A percentile compares a stretch with the other conserved stretches of the same genome.
Conservation (phyloP, 176 grass and related monocot genomes). For the Phoenix roebelenii region DNA sequence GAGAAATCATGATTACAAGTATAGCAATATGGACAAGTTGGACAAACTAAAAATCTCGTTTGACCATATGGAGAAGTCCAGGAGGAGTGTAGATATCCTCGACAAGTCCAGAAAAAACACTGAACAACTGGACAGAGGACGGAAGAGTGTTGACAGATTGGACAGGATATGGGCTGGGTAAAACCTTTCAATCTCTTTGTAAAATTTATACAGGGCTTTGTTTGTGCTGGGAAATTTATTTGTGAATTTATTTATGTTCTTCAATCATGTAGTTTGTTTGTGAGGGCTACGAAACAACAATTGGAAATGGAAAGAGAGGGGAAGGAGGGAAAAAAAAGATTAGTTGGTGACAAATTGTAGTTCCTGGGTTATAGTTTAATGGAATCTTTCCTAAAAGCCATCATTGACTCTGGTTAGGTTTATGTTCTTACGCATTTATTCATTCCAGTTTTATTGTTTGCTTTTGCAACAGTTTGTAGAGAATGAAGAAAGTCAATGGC, state of each 20-base stretch:
- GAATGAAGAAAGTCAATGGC: no score
- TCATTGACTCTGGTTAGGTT: no score
- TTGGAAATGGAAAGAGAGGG: no score
- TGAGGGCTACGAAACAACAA: constrained; percentile 1
- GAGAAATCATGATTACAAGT: constrained; percentile 49
- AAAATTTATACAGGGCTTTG: constrained; percentile 32
- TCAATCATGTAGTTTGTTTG: constrained; percentile 24
- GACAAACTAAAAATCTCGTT: constrained; percentile 60
- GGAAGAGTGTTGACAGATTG: constrained; percentile 76
- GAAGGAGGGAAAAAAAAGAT: no score
- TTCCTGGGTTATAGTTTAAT: no score
- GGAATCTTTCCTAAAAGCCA: no score
- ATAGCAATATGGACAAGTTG: constrained; percentile 56
- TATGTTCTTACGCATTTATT: no score
- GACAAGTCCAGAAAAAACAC: constrained; percentile 46
- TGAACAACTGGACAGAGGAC: constrained; percentile 58
- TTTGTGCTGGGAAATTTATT: constrained; percentile 28
- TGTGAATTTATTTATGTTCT: constrained; percentile 30
- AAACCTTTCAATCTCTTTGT: constrained; percentile 21
- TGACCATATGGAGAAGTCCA: constrained; percentile 70
- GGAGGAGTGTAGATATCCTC: constrained; percentile 66
- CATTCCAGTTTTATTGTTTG: no score
- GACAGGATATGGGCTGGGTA: constrained; percentile 78
- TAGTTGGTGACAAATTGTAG: no score
- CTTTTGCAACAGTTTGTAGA: no score